A percentile compares a stretch with the other conserved stretches of the same genome.
phyloP scores from a whole-genome alignment of 805 yeast genomes.

The Candida insectorum region DNA sequence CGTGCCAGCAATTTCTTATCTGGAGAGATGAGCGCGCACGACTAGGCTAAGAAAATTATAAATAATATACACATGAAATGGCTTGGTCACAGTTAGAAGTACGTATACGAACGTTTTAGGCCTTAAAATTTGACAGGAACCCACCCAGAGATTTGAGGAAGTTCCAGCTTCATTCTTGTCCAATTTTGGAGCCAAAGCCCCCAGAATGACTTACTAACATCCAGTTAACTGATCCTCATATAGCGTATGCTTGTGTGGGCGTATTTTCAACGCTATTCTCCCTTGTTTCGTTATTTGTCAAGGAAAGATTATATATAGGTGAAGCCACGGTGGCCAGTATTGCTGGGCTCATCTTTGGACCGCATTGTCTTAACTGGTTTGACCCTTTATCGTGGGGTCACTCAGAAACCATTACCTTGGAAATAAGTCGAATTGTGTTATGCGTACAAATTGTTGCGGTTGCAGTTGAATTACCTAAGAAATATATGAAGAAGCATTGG shows the following conservation, averaged over 20 bases:
- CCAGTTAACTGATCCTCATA: constrained; percentile 63
- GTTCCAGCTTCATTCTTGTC: not conserved
- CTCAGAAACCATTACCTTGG: constrained; percentile 76
- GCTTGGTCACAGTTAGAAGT: constrained; percentile 34
- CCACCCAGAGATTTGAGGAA: not conserved
- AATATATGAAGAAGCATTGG: constrained; percentile 85
- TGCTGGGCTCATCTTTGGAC: constrained; percentile 85
- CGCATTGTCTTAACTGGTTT: constrained; percentile 82
- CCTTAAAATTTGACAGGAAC: not conserved
- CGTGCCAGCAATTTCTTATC: too few relatives aligned
- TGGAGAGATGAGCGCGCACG: too few relatives aligned
- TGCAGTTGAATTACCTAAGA: constrained; percentile 88
- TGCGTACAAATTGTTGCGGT: constrained; percentile 91
- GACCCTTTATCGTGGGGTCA: constrained; percentile 84
- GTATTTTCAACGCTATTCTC: constrained; percentile 79
- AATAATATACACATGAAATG: too few relatives aligned
- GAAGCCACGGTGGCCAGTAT: constrained; percentile 88
- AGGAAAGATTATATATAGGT: constrained; percentile 81
- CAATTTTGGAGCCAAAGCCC: not conserved
- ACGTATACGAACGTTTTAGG: constrained; percentile 14
- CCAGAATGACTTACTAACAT: not conserved
- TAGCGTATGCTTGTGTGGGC: constrained; percentile 86
- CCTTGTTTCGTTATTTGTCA: constrained; percentile 73
- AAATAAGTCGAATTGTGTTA: constrained; percentile 75
- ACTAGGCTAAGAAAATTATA: too few relatives aligned